phyloP scores from a whole-genome alignment of 1,284 basidiomycete species.

The Ustilago vetiveriae region DNA sequence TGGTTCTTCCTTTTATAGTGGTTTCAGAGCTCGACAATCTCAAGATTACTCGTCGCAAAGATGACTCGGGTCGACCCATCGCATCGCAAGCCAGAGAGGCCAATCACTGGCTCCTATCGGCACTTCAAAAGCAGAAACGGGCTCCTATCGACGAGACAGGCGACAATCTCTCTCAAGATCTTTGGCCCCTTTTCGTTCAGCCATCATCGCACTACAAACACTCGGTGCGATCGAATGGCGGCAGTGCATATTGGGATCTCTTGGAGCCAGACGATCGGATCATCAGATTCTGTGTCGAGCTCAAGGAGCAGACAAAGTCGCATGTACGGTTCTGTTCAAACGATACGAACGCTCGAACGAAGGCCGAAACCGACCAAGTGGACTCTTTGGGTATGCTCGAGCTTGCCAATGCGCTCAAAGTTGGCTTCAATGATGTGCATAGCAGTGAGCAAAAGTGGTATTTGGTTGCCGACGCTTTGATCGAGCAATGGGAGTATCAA shows the following conservation, averaged over 20 bases:
- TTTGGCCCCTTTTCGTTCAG: conserved; percentile 37
- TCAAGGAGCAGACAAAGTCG: conserved; percentile 17
- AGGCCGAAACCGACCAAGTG: conserved; percentile 38
- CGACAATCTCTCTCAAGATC: conserved; percentile 13
- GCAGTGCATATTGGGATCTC: background rate
- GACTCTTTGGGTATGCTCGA: conserved; percentile 39
- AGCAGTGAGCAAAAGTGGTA: conserved; percentile 24
- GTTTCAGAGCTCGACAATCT: conserved; percentile 44
- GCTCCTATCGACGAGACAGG: conserved; percentile 26
- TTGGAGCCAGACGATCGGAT: conserved; percentile 40
- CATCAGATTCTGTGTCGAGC: conserved; percentile 34
- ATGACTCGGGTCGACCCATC: conserved; percentile 25
- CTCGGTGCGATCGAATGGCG: background rate
- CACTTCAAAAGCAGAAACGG: conserved; percentile 45
- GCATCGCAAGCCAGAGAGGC: conserved; percentile 40
- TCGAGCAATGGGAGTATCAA: conserved; percentile 50
- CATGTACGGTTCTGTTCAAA: conserved; percentile 41
- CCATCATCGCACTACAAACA: conserved; percentile 24
- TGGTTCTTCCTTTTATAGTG: conserved; percentile 42
- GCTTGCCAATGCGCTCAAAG: conserved; percentile 20
- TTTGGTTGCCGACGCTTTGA: conserved; percentile 28
- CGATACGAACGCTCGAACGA: conserved; percentile 49
- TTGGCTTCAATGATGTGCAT: conserved; percentile 12
- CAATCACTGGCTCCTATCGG: conserved; percentile 44
- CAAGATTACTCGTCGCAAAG: conserved; percentile 28